Conservation (phyloP, 441 rosid species). For the Biscutella laevigata region DNA sequence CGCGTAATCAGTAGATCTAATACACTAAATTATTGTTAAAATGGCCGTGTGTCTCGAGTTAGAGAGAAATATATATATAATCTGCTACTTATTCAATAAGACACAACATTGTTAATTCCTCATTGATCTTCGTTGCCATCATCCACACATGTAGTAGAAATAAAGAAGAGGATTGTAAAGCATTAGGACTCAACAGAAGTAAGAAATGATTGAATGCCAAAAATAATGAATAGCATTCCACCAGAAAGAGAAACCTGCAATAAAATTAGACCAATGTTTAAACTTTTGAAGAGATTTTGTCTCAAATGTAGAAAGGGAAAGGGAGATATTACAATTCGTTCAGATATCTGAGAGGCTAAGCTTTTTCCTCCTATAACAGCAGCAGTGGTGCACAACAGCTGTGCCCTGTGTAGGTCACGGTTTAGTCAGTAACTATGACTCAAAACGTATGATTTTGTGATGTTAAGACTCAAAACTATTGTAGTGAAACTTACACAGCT, state of each 20-base stretch:
- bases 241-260: constrained; percentile 80
- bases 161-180: no score
- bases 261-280: no score
- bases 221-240: constrained; percentile 77
- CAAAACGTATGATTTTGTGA: no score
- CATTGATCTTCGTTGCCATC: neutral
- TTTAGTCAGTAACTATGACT: neutral
- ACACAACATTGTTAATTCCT: constrained; percentile 2
- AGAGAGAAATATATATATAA: neutral
- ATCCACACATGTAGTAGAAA: no score
- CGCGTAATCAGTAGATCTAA: constrained; percentile 23
- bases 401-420: constrained; percentile 49
- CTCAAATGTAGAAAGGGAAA: no score
- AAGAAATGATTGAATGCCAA: constrained; percentile 85
- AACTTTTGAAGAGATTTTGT: no score
- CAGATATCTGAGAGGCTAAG: constrained; percentile 92
- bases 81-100: constrained; percentile 12
- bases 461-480: no score
- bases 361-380: constrained; percentile 97
- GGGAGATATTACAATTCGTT: constrained; percentile 31
- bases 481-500: constrained; percentile 50
- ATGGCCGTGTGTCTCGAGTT: neutral
- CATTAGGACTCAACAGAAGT: no score
- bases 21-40: neutral
- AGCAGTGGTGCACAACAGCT: constrained; percentile 75